These are phyloP conservation scores for Ceratobasidium sp. DNA, from an alignment of 1,284 basidiomycete genomes.

Conservation along the genomic window DNA sequence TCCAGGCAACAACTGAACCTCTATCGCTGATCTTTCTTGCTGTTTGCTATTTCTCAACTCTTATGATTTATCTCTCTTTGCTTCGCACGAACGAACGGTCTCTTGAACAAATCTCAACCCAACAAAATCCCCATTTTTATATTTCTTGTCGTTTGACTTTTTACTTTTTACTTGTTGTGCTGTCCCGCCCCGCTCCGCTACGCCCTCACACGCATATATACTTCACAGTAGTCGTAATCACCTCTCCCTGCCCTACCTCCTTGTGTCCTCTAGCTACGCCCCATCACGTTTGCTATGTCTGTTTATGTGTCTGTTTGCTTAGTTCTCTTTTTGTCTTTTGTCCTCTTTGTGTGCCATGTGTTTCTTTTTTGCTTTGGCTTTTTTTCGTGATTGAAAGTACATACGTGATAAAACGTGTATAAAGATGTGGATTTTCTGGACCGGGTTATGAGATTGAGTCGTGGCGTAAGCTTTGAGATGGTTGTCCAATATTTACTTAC, in stretches of 20 bases:
- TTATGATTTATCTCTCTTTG: background rate
- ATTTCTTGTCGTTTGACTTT: slow-evolving; percentile 8
- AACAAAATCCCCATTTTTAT: slow-evolving; percentile 11
- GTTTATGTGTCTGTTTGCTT: no score
- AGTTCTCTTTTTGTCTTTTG: background rate
- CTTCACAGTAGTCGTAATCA: slow-evolving; percentile 17
- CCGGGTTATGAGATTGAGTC: background rate
- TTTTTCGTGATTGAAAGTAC: slow-evolving; percentile 9
- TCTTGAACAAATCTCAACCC: background rate
- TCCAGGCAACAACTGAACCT: background rate
- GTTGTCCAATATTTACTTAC: background rate
- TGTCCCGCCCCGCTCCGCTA: slow-evolving; percentile 6
- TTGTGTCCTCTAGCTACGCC: no score
- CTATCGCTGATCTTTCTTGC: slow-evolving; percentile 38
- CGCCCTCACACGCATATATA: background rate
- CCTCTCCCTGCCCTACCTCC: background rate
- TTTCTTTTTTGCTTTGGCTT: slow-evolving; percentile 22
- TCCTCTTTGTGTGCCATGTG: background rate
- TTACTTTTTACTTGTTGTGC: background rate
- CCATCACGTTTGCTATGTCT: no score
- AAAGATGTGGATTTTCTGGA: background rate
- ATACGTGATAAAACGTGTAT: slow-evolving; percentile 17
- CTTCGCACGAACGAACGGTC: slow-evolving; percentile 20
- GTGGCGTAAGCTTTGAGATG: background rate
- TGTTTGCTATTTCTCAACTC: slow-evolving; percentile 7